Conservation (phyloP, 768 basidiomycete species). For the Tulasnella calospora region DNA sequence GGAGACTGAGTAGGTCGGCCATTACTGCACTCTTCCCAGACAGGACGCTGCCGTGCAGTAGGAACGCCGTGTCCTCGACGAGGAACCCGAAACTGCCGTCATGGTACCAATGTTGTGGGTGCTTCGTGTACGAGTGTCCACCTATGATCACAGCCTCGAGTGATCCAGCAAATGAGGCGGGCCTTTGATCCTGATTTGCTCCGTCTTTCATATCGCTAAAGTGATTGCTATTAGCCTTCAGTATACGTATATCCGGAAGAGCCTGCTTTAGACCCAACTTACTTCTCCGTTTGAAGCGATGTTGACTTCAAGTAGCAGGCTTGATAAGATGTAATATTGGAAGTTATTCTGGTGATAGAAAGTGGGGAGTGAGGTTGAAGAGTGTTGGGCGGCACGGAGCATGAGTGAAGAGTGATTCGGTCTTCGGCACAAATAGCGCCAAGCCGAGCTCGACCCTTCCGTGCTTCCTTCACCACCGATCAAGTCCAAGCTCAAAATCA, state of each 20-base stretch:
- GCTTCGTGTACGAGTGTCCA: neutral
- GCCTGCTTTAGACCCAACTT: no score
- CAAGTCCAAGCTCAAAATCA: neutral
- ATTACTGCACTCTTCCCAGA: neutral
- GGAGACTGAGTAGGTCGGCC: neutral
- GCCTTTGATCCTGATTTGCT: neutral
- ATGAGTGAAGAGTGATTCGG: no score
- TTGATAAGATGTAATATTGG: no score
- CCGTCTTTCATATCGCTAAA: neutral
- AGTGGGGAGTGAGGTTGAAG: no score
- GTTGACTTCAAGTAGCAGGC: no score
- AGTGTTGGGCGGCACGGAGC: no score
- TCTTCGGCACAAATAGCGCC: neutral
- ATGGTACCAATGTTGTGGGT: neutral
- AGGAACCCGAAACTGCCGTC: constrained; percentile 11
- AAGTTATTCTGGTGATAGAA: no score
- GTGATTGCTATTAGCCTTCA: no score
- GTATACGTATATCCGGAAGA: no score
- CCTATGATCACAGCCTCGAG: neutral
- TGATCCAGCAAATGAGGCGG: neutral
- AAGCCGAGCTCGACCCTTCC: neutral
- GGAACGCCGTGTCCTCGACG: neutral
- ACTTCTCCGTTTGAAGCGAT: no score
- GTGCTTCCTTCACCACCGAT: neutral
- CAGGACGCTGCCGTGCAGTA: neutral